These are phyloP conservation scores for Lunasporangiospora selenospora DNA, from an alignment of 192 early-diverging fungal species.

Conservation along the genomic window DNA sequence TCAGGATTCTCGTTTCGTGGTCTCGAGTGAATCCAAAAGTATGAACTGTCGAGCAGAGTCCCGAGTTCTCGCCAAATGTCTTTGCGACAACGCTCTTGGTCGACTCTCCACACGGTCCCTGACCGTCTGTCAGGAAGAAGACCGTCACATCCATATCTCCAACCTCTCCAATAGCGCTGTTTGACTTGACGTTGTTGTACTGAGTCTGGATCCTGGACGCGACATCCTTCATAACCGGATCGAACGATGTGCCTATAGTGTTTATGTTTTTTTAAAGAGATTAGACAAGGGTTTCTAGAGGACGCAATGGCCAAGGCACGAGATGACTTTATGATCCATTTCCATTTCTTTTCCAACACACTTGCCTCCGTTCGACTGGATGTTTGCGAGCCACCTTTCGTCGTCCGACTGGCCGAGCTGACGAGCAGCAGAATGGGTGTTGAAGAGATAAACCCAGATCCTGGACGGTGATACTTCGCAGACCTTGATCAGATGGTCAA, in stretches of 20 bases:
- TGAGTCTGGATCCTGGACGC: too few species aligned
- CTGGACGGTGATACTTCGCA: slow-evolving; percentile 6
- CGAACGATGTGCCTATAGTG: too few species aligned
- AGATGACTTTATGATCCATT: too few species aligned
- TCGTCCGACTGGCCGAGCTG: slow-evolving; percentile 22
- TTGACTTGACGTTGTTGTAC: too few species aligned
- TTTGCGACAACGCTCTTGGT: background rate
- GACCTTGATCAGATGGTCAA: slow-evolving; percentile 26
- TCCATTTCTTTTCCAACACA: too few species aligned
- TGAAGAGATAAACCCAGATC: slow-evolving; percentile 42
- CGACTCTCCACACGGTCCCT: slow-evolving; percentile 1
- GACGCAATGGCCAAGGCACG: too few species aligned
- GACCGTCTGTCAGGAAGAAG: slow-evolving; percentile 53
- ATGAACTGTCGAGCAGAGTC: slow-evolving; percentile 36
- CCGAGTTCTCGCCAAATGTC: slow-evolving; percentile 5
- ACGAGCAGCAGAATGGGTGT: slow-evolving; percentile 18
- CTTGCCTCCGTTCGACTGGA: slow-evolving; percentile 43
- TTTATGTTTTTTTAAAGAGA: too few species aligned
- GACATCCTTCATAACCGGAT: too few species aligned
- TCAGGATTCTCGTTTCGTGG: slow-evolving; percentile 49
- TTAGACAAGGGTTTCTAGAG: too few species aligned
- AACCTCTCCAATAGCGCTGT: too few species aligned
- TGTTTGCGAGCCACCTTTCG: slow-evolving; percentile 13
- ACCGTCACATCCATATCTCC: slow-evolving; percentile 34
- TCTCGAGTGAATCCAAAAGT: slow-evolving; percentile 45